Conservation (phyloP, 2,329 filamentous ascomycete species). For the Colletotrichum sp. region DNA sequence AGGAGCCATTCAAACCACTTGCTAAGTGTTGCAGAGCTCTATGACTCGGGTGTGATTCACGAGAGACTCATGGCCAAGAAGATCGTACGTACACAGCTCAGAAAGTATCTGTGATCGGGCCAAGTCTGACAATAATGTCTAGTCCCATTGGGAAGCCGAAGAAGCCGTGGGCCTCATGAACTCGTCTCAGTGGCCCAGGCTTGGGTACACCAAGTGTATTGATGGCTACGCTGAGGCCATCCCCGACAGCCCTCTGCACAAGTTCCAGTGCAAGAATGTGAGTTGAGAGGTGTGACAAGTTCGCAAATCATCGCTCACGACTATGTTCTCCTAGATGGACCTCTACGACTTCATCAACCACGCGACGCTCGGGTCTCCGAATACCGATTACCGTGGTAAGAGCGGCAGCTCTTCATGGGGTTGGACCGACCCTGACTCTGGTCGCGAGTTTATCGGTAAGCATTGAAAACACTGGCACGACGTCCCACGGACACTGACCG, state of each 20-base stretch:
- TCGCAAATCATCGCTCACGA: neutral
- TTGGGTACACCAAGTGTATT: constrained; percentile 27
- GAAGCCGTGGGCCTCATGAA: constrained; percentile 24
- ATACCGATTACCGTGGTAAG: constrained; percentile 23
- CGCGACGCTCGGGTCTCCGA: constrained; percentile 50
- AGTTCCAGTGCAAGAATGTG: constrained; percentile 27
- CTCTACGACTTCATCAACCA: constrained; percentile 60
- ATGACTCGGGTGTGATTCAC: constrained; percentile 27
- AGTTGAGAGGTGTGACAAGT: rapidly evolving
- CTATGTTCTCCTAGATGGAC: constrained; percentile 38
- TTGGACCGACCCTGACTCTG: constrained; percentile 44
- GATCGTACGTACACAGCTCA: neutral
- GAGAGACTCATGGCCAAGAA: constrained; percentile 25
- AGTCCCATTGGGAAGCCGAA: constrained; percentile 23
- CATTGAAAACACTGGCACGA: too few species aligned
- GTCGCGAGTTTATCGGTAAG: constrained; percentile 27
- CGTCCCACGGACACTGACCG: neutral
- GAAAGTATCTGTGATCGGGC: rapidly evolving
- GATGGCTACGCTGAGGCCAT: constrained; percentile 26
- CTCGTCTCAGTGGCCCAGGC: constrained; percentile 25
- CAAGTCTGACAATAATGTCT: neutral
- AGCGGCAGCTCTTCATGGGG: constrained; percentile 42
- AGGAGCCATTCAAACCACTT: neutral
- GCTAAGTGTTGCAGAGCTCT: constrained; percentile 20
- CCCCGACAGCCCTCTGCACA: constrained; percentile 24